phyloP scores from a whole-genome alignment of 768 basidiomycete genomes.

The Hericium coralloides region DNA sequence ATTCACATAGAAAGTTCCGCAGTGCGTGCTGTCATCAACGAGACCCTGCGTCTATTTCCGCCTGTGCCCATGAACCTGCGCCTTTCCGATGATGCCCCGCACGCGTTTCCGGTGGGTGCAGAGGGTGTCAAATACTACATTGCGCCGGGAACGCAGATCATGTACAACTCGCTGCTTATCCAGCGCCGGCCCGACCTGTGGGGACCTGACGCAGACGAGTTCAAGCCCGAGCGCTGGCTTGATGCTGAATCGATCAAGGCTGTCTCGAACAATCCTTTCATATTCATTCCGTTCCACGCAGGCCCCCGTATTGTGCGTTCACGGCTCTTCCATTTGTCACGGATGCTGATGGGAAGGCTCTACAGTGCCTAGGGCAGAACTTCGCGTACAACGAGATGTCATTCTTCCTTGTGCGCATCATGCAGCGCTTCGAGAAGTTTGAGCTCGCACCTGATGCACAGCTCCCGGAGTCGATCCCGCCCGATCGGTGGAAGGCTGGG shows the following conservation, averaged over 20 bases:
- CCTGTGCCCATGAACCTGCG: background rate
- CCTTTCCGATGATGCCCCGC: background rate
- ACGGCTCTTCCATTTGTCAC: background rate
- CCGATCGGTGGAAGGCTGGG: background rate
- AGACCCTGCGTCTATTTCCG: slow-evolving; percentile 7
- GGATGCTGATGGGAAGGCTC: background rate
- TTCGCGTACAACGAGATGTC: slow-evolving; percentile 47
- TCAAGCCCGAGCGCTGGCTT: slow-evolving; percentile 49
- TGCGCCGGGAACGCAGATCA: background rate
- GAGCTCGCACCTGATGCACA: slow-evolving; percentile 11
- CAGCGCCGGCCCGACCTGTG: slow-evolving; percentile 40
- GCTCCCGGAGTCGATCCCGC: slow-evolving; percentile 3
- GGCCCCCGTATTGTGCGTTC: slow-evolving; percentile 40
- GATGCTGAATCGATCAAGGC: slow-evolving; percentile 43
- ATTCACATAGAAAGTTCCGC: slow-evolving; percentile 13
- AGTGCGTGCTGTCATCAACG: slow-evolving; percentile 26
- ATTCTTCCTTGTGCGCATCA: slow-evolving; percentile 34
- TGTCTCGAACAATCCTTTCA: slow-evolving; percentile 49
- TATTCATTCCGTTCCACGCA: slow-evolving; percentile 60
- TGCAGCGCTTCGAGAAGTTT: slow-evolving; percentile 14
- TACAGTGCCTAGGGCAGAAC: slow-evolving; percentile 43
- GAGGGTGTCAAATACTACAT: slow-evolving; percentile 13
- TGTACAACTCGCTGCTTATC: slow-evolving; percentile 21
- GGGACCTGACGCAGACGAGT: slow-evolving; percentile 39
- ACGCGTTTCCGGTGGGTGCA: slow-evolving; percentile 7